A percentile compares a stretch with the other conserved stretches of the same genome.
phyloP scores from a whole-genome alignment of 441 rosid species.

The Brassica balearica region DNA sequence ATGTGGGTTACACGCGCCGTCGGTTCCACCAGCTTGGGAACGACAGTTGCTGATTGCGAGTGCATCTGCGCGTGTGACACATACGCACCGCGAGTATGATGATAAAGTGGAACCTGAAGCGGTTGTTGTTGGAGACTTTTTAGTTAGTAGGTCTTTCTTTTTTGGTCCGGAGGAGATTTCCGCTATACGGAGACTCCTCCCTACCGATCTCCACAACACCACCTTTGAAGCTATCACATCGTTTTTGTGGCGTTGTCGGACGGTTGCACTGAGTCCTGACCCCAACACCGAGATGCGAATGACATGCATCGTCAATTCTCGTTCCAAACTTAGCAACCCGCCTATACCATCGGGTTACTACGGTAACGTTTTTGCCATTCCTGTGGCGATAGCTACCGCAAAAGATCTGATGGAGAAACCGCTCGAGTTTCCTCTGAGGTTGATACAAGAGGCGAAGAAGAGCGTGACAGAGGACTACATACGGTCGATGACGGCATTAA shows the following conservation, averaged over 20 bases:
- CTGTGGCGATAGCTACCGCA: constrained; percentile 45
- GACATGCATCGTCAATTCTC: constrained; percentile 42
- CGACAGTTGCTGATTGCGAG: constrained; percentile 49
- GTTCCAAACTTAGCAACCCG: constrained; percentile 46
- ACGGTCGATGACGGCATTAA: constrained; percentile 39
- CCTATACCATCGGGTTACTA: constrained; percentile 55
- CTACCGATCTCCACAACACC: constrained; percentile 43
- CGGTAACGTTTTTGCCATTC: constrained; percentile 46
- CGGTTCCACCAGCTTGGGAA: constrained; percentile 51
- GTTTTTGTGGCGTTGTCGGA: constrained; percentile 65
- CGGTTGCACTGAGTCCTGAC: constrained; percentile 51
- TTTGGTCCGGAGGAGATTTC: constrained; percentile 48
- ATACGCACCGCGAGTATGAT: constrained; percentile 52
- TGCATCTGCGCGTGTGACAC: constrained; percentile 44
- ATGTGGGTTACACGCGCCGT: constrained; percentile 43
- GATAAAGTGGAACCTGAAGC: constrained; percentile 31
- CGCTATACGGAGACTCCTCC: constrained; percentile 39
- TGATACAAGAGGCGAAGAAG: constrained; percentile 41
- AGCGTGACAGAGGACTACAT: constrained; percentile 43
- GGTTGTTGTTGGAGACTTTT: neutral
- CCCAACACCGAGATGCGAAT: constrained; percentile 55
- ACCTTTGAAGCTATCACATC: constrained; percentile 55
- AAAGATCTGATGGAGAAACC: constrained; percentile 41
- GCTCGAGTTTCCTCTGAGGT: constrained; percentile 45
- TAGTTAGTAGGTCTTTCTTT: constrained; percentile 53